Base-by-base conservation (phyloP, 805 yeast species). In the Metschnikowia lachancei region DNA sequence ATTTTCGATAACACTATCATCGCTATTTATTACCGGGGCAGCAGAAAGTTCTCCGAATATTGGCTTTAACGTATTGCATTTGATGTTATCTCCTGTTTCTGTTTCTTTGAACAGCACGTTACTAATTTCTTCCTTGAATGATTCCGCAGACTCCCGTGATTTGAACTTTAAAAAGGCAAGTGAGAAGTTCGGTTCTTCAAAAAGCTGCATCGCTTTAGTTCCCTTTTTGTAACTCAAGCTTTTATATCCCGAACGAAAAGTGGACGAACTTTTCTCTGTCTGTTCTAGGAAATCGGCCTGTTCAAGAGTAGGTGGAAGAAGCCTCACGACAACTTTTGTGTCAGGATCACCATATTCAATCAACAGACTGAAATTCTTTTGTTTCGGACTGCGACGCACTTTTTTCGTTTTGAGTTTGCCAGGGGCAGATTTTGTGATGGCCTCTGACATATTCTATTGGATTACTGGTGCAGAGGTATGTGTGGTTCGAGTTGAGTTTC, bases 21-120 rank as follows among this genome's bases (percentile, higher is more conserved):
- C 36, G 13, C 9, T 24, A 16, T 40, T 19, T 17, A 39, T 57
- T 16, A 51, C 55, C 0, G 81, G 76, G 1, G 35, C 41, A 9
- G 19, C 33, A 8, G 39, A 41, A 1, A 55, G 36, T 19, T 39
- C 47, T 2, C 59, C 59, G 17, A 49, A 46, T 10, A 55, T 45
- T 3, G 59, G 51, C 32, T 45, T 52, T 19, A 45, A 11, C 3
- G 43, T 41, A 14, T 31, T 41, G 40, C 58, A 54, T 29, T 54
- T 47, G 41, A 68, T 58, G 12, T 61, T 49, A 34, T 63, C 67
- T 6, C 55, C 57, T 2, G 65, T 56, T 4, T 48, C 54, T 2
- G 52, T 47, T 24, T 62, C 69, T 16, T 40, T 43, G 62, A 62
- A 66, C 30, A 61, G 56, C 30, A 65, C 54, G 0, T 49, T 53